Conservation (phyloP, 257 asterid species). For the Verbena officinalis region DNA sequence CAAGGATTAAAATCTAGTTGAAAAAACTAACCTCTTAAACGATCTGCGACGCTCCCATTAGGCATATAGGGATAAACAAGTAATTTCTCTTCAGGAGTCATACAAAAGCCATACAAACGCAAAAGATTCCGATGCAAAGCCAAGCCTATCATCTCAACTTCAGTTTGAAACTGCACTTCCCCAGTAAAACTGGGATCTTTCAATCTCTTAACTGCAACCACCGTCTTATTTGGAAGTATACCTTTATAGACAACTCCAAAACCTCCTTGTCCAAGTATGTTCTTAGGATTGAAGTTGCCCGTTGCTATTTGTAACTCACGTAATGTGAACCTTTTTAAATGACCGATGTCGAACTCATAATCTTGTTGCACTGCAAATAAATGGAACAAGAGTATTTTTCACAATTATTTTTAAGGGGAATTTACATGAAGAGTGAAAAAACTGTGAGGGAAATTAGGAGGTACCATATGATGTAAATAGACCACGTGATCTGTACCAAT, state of each 20-base stretch:
- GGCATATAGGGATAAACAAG: slow-evolving; percentile 93
- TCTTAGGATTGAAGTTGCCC: slow-evolving; percentile 72
- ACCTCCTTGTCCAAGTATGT: slow-evolving; percentile 90
- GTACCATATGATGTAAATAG: slow-evolving; percentile 62
- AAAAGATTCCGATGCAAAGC: slow-evolving; percentile 93
- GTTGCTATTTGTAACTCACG: slow-evolving; percentile 88
- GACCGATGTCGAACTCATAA: slow-evolving; percentile 61
- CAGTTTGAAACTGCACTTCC: slow-evolving; percentile 94
- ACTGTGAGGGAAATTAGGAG: slow-evolving; percentile 13
- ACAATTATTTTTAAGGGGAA: background rate
- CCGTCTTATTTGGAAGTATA: slow-evolving; percentile 63
- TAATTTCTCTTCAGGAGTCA: slow-evolving; percentile 81
- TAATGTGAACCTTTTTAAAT: slow-evolving; percentile 71
- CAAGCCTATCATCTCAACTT: slow-evolving; percentile 94
- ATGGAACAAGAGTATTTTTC: slow-evolving; percentile 17
- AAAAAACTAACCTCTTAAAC: slow-evolving; percentile 72
- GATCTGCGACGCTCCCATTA: slow-evolving; percentile 94
- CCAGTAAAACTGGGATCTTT: slow-evolving; percentile 86
- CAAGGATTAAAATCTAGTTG: background rate
- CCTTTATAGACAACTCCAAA: slow-evolving; percentile 92
- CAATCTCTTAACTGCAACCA: slow-evolving; percentile 82
- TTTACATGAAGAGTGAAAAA: slow-evolving; percentile 11
- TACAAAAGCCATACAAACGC: slow-evolving; percentile 81
- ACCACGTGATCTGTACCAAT: slow-evolving; percentile 65
- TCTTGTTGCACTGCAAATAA: slow-evolving; percentile 77